A percentile compares a stretch with the other conserved stretches of the same genome.
Conservation (phyloP, 106 monocot species). For the Vanilla planifolia region DNA sequence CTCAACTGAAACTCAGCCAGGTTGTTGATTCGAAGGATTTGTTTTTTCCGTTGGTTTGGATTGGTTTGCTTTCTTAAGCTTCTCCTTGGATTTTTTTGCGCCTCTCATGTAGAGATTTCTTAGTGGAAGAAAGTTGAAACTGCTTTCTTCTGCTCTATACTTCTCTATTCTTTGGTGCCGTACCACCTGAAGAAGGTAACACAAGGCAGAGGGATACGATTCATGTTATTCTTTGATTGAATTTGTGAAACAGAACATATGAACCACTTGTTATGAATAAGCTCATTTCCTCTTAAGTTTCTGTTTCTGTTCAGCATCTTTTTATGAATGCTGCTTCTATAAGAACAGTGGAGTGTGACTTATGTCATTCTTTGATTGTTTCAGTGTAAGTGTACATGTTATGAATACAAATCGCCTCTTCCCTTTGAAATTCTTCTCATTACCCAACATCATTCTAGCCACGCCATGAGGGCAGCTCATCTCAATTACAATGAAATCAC, state of each 20-base stretch:
- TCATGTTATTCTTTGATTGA: slow-evolving; percentile 11
- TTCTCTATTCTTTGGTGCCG: slow-evolving; percentile 5
- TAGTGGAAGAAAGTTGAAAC: neutral
- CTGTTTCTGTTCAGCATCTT: too few species aligned
- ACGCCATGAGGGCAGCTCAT: neutral
- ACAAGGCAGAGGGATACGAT: slow-evolving; percentile 6
- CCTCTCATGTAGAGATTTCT: neutral
- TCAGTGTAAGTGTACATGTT: neutral
- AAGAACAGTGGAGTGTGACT: neutral
- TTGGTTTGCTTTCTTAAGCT: neutral
- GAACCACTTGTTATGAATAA: neutral
- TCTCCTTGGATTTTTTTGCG: neutral
- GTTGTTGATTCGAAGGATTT: slow-evolving; percentile 10
- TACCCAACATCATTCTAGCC: slow-evolving; percentile 1
- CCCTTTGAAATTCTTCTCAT: neutral
- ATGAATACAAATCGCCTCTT: neutral
- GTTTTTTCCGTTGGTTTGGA: neutral
- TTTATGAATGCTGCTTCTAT: too few species aligned
- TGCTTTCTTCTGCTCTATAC: slow-evolving; percentile 5
- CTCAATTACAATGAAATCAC: neutral
- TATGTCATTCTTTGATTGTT: neutral
- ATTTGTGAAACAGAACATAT: slow-evolving; percentile 1
- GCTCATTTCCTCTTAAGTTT: neutral
- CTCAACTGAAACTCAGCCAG: slow-evolving; percentile 23
- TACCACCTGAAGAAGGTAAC: neutral